phyloP scores from a whole-genome alignment of 1,139 yeast genomes.

The Magnusiomyces fungicola region DNA sequence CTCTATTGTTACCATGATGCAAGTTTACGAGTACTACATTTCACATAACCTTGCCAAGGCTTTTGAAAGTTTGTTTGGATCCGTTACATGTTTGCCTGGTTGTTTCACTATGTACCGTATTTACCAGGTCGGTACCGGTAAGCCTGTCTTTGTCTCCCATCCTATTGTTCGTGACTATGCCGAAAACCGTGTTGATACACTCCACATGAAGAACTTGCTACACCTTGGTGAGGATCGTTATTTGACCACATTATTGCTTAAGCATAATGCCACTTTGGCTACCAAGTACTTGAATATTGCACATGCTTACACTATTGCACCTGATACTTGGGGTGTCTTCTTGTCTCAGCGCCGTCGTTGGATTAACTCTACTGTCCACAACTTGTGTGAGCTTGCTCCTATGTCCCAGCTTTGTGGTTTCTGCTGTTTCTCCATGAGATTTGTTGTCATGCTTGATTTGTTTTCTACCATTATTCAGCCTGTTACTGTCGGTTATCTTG shows the following conservation, averaged over 20 bases:
- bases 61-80: slow-evolving; percentile 37
- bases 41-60: slow-evolving; percentile 39
- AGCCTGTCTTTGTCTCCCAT: slow-evolving; percentile 35
- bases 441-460: slow-evolving; percentile 36
- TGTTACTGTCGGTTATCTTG: slow-evolving; percentile 37
- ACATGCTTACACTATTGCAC: slow-evolving; percentile 38
- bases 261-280: slow-evolving; percentile 34
- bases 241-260: slow-evolving; percentile 36
- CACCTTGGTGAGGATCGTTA: slow-evolving; percentile 40
- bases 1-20: slow-evolving; percentile 37
- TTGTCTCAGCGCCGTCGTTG: slow-evolving; percentile 40
- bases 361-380: slow-evolving; percentile 41
- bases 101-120: slow-evolving; percentile 38
- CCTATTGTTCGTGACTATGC: slow-evolving; percentile 35
- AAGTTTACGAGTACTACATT: slow-evolving; percentile 38
- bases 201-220: slow-evolving; percentile 38
- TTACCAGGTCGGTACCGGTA: slow-evolving; percentile 32
- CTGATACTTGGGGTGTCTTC: slow-evolving; percentile 38
- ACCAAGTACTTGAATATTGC: slow-evolving; percentile 37
- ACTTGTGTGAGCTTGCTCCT: slow-evolving; percentile 36
- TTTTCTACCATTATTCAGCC: slow-evolving; percentile 38
- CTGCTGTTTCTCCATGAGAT: slow-evolving; percentile 39
- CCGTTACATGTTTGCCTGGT: slow-evolving; percentile 40
- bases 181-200: slow-evolving; percentile 34
- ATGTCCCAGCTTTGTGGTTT: slow-evolving; percentile 38